Conservation (phyloP, 2,329 filamentous ascomycete species). For the Diaporthe ilicicola region DNA sequence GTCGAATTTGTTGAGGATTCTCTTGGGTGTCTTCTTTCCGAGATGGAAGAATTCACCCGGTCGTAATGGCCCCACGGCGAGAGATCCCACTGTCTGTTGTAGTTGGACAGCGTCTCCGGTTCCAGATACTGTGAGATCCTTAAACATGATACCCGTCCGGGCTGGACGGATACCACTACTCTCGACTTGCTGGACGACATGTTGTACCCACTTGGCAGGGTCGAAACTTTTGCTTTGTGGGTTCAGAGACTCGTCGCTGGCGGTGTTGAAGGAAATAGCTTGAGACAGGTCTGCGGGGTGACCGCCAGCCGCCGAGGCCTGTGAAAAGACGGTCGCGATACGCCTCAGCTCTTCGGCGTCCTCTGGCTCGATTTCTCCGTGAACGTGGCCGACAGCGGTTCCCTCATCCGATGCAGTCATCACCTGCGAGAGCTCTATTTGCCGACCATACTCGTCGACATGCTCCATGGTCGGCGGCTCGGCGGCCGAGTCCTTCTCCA, state of each 20-base stretch:
- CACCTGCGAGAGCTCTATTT: background rate
- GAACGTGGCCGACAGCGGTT: background rate
- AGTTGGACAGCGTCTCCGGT: conserved; percentile 73
- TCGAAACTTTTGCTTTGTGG: conserved; percentile 51
- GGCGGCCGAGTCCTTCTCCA: conserved; percentile 1
- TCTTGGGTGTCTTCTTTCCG: conserved; percentile 55
- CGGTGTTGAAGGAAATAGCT: conserved; percentile 25
- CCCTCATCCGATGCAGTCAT: conserved; percentile 1
- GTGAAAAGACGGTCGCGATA: conserved; percentile 22
- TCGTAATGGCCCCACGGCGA: conserved; percentile 65
- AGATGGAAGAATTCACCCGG: conserved; percentile 63
- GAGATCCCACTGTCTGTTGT: conserved; percentile 71
- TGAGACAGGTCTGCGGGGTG: conserved; percentile 2
- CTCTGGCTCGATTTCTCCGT: conserved; percentile 3
- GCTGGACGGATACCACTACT: conserved; percentile 63
- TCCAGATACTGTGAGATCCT: conserved; percentile 72
- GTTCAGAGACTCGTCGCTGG: conserved; percentile 47
- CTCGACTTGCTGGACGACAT: conserved; percentile 53
- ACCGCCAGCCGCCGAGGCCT: background rate
- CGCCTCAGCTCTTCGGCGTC: conserved; percentile 24
- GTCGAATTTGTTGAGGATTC: conserved; percentile 71
- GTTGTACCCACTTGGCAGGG: conserved; percentile 50
- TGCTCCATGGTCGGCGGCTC: background rate
- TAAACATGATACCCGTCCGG: conserved; percentile 69
- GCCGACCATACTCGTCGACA: conserved; percentile 9